Base-by-base conservation (phyloP, 495 filamentous ascomycete genomes). In the Aspergillus cavernicola region DNA sequence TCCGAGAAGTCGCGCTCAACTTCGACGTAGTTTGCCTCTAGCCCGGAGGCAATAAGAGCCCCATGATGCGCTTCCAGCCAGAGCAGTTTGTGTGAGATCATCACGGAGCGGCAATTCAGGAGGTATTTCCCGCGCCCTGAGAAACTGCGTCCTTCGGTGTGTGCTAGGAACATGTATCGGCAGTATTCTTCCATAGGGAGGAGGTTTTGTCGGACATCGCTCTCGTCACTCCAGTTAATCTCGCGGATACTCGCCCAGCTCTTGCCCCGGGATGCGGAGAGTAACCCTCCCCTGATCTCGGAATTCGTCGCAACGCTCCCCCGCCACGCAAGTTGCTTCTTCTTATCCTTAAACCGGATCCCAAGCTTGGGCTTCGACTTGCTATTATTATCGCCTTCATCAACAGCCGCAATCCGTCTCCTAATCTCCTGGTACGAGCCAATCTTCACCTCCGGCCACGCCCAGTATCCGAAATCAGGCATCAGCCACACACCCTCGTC, bases 381-480 rank as follows among this genome's bases (percentile, higher is more conserved):
- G n/a, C n/a, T n/a, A n/a, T n/a, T n/a, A n/a, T n/a, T n/a, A n/a
- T n/a, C n/a, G n/a, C n/a, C n/a, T n/a, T 29, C 61, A 48, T 74
- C 72, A 2, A 74, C 60, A 4, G 66, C 61, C 0, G 65, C 63
- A 19, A 76, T 73, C 19, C 68, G 69, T 0, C 60, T 63, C 1
- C 69, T 63, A 13, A 83, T 79, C 53, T 80, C 79, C 12, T 72
- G 59, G 47, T 85, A 80, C 7, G 81, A 78, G 4, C 80, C 80
- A 36, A 88, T 74, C 50, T 79, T 72, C 26, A 80, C 72, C 37
- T 85, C 76, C 0, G 83, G 76, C 85, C 85, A 90, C 1, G 82
- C 72, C 85, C 85, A 92, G 73, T 85, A 88, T 54, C 82, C 80
- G 64, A 91, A 92, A 69, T 92, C 87, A 0, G 89, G 88, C 70